Evolutionary conservation across 345 rosid genomes (phyloP), one percentile per base, ranked within the genome.

Genomic region (Rhizophora apiculata): DNA sequence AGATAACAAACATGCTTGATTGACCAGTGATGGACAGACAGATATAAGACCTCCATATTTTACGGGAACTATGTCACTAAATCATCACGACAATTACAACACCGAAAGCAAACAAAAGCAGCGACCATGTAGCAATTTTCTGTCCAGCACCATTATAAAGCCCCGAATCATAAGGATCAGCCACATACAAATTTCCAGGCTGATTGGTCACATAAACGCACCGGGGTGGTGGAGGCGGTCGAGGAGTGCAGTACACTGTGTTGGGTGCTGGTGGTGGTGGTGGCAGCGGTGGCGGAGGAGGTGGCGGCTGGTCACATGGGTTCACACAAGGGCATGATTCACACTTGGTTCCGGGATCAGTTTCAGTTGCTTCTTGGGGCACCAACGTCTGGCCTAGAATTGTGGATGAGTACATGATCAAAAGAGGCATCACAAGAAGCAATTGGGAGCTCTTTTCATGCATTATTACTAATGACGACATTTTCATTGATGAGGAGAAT

Each of bases 281-380:
- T 1, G 79, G 84, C 0, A 80, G 81, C 0, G 77, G 82, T 0
- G 85, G 86, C 0, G 80, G 82, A 0, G 85, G 82, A 13, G 75
- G 77, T 1, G 72, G 62, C n/a, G 22, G 54, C 69, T 78, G 87
- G 60, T 56, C 78, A 76, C 92, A 86, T 19, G 90, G 85, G 71
- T 80, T 72, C 27, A 49, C 82, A 62, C 87, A 80, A 63, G 90
- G 86, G 65, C 87, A 82, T 56, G 83, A 65, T 72, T 82, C 90
- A 66, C 90, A 86, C 80, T 78, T 80, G 2, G 73, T 63, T 62
- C 48, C 74, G 20, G 72, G 29, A 16, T 67, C 63, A 43, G 6
- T 39, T 3, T 10, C 16, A 43, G 18, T 13, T 61, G 75, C 79
- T 63, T 24, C 76, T 63, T 68, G 77, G n/a, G 84, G 77, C 27